Base-by-base conservation (phyloP, 192 early-diverging fungal species). In the Coemansia sp. region DNA sequence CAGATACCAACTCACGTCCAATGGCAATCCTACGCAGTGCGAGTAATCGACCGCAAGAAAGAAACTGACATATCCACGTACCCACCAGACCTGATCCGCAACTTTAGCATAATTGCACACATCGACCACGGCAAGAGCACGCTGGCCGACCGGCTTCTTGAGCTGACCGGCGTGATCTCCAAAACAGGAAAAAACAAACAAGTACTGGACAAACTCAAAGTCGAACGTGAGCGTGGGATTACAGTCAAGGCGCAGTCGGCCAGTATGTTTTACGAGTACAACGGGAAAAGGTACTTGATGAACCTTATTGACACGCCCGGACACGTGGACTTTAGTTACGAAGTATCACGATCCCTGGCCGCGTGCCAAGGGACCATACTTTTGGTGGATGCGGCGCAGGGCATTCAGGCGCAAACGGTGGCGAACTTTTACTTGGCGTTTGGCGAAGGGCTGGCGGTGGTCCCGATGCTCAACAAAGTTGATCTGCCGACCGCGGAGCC, bases 281-380 rank as follows among this genome's bases (percentile, higher is more conserved):
- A 88, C 52, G 91, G 89, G 7, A 66, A 92, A 48, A 66, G 85
- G 31, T 98, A 98, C 72, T 66, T 98, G 38, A 64, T 98, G 60
- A 98, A 98, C 72, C 69, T 98, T 40, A 95, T 98, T 62, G 96
- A 98, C 64, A 97, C 95, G 10, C 96, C 96, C 73, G 89, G 90
- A 0, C 91, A 93, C 50, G 93, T 96, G 22, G 94, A 98, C 71
- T 97, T 97, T 67, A 90, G 87, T 60, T 98, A 96, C 79, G 96
- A 98, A 77, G 96, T 98, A 12, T 94, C 93, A 12, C 84, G 96
- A 5, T 94, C 92, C 21, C 72, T 98, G 34, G 90, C 93, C 0
- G 96, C 96, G 3, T 96, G 94, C 74, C 94, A 98, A 70, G 95
- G 95, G 14, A 89, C 93, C 1, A 71, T 98, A 12, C 72, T 98